A percentile compares a stretch with the other conserved stretches of the same genome.
Evolutionary conservation across 352 stramenopile genomes (phyloP).

Genomic region (Phytophthora foliorum): DNA sequence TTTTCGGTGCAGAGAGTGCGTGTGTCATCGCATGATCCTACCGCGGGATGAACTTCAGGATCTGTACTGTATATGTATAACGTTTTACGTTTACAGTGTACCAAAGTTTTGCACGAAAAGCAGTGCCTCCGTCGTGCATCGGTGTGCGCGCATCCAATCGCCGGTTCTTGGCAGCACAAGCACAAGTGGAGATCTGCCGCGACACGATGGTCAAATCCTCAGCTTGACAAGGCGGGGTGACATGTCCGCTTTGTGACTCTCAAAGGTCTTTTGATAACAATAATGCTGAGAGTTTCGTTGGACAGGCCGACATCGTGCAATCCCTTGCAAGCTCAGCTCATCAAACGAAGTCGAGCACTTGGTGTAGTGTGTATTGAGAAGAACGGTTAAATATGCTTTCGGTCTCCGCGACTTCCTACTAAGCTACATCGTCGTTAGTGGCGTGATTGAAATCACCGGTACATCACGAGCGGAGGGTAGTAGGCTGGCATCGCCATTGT

Average conservation of each 20-base stretch:
- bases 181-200: not conserved
- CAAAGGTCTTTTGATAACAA: not conserved
- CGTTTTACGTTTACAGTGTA: not conserved
- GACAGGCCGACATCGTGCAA: slow-evolving; percentile 10
- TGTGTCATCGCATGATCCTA: slow-evolving; percentile 16
- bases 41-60: slow-evolving; percentile 20
- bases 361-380: slow-evolving; percentile 11
- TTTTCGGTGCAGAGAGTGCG: slow-evolving; percentile 32
- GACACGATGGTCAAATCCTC: not conserved
- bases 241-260: not conserved
- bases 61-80: slow-evolving; percentile 17
- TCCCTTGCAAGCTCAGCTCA: slow-evolving; percentile 9
- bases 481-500: slow-evolving; percentile 10
- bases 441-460: slow-evolving; percentile 17
- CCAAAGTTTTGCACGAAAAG: slow-evolving; percentile 20
- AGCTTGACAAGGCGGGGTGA: not conserved
- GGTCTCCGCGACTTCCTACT: not conserved
- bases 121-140: slow-evolving; percentile 13
- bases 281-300: not conserved
- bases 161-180: not conserved
- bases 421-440: slow-evolving; percentile 11
- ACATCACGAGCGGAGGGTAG: slow-evolving; percentile 38
- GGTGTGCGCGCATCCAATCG: slow-evolving; percentile 7
- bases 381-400: slow-evolving; percentile 37
- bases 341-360: slow-evolving; percentile 5